Conservation (phyloP, 345 rosid species). For the Clausena lansium region DNA sequence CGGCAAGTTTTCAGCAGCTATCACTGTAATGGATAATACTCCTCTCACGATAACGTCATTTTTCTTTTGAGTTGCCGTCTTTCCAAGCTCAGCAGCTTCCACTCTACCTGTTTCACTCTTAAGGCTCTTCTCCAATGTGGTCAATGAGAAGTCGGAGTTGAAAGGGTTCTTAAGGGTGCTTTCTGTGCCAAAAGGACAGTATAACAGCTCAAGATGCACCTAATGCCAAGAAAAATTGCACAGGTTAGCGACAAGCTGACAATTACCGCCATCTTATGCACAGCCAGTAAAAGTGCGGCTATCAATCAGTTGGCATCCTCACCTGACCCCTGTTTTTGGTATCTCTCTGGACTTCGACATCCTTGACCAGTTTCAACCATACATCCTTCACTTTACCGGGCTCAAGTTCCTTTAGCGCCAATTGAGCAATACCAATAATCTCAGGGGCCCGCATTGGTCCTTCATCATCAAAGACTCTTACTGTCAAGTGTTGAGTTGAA, state of each 20-base stretch:
- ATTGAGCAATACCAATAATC: slow-evolving; percentile 69
- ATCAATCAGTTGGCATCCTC: slow-evolving; percentile 6
- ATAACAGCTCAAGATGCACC: slow-evolving; percentile 88
- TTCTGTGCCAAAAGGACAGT: slow-evolving; percentile 63
- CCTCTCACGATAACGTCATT: slow-evolving; percentile 76
- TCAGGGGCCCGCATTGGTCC: slow-evolving; percentile 88
- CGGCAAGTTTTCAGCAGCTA: slow-evolving; percentile 75
- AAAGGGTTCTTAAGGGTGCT: slow-evolving; percentile 54
- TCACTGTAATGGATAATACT: slow-evolving; percentile 70
- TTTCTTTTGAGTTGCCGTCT: slow-evolving; percentile 32
- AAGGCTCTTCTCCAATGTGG: slow-evolving; percentile 75
- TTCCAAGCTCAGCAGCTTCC: slow-evolving; percentile 22
- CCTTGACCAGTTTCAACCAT: slow-evolving; percentile 85
- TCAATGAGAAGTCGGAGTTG: slow-evolving; percentile 48
- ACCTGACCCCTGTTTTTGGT: slow-evolving; percentile 84
- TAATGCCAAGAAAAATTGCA: slow-evolving; percentile 21
- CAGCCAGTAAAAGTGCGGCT: background rate
- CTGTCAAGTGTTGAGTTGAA: slow-evolving; percentile 71
- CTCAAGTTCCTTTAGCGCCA: slow-evolving; percentile 51
- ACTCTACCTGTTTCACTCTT: slow-evolving; percentile 36
- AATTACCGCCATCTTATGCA: background rate
- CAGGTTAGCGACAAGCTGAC: background rate
- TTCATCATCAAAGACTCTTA: slow-evolving; percentile 84
- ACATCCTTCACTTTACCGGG: slow-evolving; percentile 85
- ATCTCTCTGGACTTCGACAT: slow-evolving; percentile 81